Conservation (phyloP, 768 basidiomycete genomes). For the Cubamyces sp. region DNA sequence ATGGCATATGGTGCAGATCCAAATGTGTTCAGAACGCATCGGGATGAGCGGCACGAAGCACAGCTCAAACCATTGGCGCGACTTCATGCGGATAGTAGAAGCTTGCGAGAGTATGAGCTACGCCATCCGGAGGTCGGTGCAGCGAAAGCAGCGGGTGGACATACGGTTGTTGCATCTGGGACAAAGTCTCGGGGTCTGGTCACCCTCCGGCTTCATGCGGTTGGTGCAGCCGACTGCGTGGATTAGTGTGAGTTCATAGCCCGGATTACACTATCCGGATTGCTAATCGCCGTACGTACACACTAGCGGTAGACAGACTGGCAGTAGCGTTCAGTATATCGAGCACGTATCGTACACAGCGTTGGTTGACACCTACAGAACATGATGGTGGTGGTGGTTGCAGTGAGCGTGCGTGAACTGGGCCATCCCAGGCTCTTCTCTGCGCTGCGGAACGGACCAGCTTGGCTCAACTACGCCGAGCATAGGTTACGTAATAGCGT, state of each 20-base stretch:
- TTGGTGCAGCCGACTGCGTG: slow-evolving; percentile 67
- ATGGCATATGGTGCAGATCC: slow-evolving; percentile 75
- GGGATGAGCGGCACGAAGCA: slow-evolving; percentile 77
- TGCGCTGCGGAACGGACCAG: slow-evolving; percentile 16
- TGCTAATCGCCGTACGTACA: slow-evolving; percentile 30
- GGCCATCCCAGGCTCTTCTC: slow-evolving; percentile 2
- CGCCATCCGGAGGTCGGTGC: neutral
- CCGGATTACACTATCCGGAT: neutral
- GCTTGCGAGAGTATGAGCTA: slow-evolving; percentile 39
- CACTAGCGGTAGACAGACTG: slow-evolving; percentile 42
- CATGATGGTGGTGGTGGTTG: slow-evolving; percentile 26
- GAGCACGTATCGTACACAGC: neutral
- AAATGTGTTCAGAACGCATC: slow-evolving; percentile 60
- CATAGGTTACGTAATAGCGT: slow-evolving; percentile 1
- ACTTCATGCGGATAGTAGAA: slow-evolving; percentile 61
- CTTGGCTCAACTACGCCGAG: slow-evolving; percentile 9
- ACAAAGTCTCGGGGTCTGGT: slow-evolving; percentile 58
- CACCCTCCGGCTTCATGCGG: slow-evolving; percentile 57
- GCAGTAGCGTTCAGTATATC: slow-evolving; percentile 1
- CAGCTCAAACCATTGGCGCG: slow-evolving; percentile 74
- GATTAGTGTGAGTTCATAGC: slow-evolving; percentile 18
- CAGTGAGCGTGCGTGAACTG: slow-evolving; percentile 9
- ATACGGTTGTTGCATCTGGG: slow-evolving; percentile 75
- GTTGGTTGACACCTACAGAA: slow-evolving; percentile 32
- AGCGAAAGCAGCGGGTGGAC: slow-evolving; percentile 26